Percentiles rank a stretch among this genome's conserved stretches.
Evolutionary conservation across 331 rosid species (phyloP).

Genomic region (Cucumis variabilis): DNA sequence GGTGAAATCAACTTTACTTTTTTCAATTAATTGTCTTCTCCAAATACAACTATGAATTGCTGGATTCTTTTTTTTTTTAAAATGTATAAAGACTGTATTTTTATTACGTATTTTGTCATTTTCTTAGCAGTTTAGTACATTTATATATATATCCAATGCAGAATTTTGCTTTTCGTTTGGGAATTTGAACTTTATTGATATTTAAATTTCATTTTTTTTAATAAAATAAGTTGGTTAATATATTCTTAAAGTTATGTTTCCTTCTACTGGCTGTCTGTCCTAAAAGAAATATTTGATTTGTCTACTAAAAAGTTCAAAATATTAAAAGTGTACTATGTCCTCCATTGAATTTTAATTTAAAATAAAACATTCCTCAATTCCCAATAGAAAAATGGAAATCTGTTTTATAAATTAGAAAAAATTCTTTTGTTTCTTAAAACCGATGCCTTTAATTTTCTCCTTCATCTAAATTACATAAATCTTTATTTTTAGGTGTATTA

Average conservation of each 20-base stretch:
- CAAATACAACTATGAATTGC: neutral
- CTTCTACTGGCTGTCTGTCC: neutral
- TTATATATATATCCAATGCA: neutral
- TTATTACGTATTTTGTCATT: neutral
- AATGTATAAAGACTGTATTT: neutral
- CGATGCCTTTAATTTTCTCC: neutral
- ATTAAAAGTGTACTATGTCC: neutral
- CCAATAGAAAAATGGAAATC: neutral
- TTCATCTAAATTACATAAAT: accelerated
- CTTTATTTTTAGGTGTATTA: neutral
- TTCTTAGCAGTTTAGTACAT: neutral
- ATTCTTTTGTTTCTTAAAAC: neutral
- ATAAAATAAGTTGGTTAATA: neutral
- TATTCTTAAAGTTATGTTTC: neutral
- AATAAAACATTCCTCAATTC: neutral
- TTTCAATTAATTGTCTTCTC: neutral
- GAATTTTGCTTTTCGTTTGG: neutral
- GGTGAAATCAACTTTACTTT: no score
- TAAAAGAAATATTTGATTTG: neutral
- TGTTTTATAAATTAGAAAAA: neutral
- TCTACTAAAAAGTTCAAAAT: neutral
- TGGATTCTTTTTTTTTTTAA: neutral
- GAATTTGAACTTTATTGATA: neutral
- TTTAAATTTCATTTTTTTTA: no score
- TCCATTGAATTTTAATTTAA: neutral